Base-by-base conservation (phyloP, 129 eudicot genomes). In the Cynara cardunculus region DNA sequence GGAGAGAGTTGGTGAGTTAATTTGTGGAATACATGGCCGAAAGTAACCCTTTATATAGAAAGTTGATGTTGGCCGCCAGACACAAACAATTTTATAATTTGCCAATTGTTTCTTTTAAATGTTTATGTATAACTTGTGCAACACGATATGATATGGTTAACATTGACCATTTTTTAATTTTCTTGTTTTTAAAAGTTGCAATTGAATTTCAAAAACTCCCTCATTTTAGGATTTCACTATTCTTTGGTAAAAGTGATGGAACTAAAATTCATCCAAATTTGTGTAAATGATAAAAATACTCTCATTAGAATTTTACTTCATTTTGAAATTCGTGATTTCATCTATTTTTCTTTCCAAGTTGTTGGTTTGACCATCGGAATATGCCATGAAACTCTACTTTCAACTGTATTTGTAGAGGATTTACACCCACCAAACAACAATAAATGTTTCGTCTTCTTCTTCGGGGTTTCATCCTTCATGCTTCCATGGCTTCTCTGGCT, bases 391-490 rank as follows among this genome's bases (percentile, higher is more conserved):
- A 81, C 79, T 25, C 61, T 31, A 49, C 61, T 74, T 64, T 84
- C 97, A 49, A 84, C 74, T n/a, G 75, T 86, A 78, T 78, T 83
- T 2, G 79, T 81, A 7, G 89, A 49, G 69, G 92, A 90, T 61
- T 86, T 90, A 75, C 98, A 94, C 4, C 89, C 89, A 12, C 69
- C 79, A 74, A n/a, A n/a, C n/a, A 87, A 81, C 27, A 89, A 24
- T 10, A 44, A 65, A 0, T 46, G 37, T 14, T 8, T 59, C 28
- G 74, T 69, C 69, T 77, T 85, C 69, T 53, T 84, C 14, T 71
- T 72, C 31, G 1, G 26, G 24, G 61, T 34, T 12, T 61, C 73
- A 31, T 39, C 74, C 14, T 77, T 46, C 39, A 9, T 78, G 16
- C 35, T 85, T 39, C 66, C 78, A n/a, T 66, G 72, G 68, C 90